phyloP scores from a whole-genome alignment of 106 monocot species.

The Chionographis japonica region DNA sequence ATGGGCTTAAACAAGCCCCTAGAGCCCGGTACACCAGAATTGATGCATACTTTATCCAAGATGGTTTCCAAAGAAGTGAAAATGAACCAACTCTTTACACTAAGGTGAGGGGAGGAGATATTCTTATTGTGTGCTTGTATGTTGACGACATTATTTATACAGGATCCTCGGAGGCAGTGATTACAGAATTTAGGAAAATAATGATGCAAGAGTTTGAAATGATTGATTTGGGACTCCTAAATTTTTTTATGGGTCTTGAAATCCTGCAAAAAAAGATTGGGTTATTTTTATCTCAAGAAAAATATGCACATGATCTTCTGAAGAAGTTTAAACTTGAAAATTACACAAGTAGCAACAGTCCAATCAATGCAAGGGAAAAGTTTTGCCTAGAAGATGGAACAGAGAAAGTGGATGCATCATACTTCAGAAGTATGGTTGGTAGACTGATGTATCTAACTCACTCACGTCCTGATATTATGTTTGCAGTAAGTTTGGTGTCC shows the following conservation, averaged over 20 bases:
- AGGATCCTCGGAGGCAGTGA: too few relatives aligned
- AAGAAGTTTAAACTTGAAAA: background rate
- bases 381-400: too few relatives aligned
- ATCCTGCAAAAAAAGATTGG: background rate
- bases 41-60: too few relatives aligned
- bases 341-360: background rate
- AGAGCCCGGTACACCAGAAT: too few relatives aligned
- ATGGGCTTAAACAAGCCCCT: too few relatives aligned
- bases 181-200: background rate
- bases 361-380: too few relatives aligned
- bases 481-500: too few relatives aligned
- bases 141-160: background rate
- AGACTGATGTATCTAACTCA: too few relatives aligned
- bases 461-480: too few relatives aligned
- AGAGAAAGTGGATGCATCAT: too few relatives aligned
- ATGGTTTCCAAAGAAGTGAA: background rate
- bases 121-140: too few relatives aligned
- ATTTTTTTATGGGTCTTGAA: background rate
- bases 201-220: conserved; percentile 2
- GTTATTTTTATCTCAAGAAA: background rate
- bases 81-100: background rate
- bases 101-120: background rate
- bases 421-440: too few relatives aligned
- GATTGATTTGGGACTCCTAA: background rate
- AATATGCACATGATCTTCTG: background rate